Base-by-base conservation (phyloP, 1,284 basidiomycete genomes). In the Ustilago nuda region DNA sequence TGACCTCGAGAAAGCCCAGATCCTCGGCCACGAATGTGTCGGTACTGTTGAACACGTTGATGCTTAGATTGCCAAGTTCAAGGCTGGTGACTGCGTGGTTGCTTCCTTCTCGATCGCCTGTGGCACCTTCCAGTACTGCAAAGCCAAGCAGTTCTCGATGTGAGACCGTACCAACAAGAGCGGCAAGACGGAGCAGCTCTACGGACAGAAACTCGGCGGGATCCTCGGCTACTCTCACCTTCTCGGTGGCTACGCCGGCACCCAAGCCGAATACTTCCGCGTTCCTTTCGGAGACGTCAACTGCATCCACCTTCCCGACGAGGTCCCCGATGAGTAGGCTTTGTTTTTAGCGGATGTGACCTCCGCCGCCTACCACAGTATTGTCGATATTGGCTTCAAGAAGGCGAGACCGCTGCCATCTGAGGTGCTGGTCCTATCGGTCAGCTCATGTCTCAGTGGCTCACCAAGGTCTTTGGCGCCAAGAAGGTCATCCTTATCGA, bases 21-120 rank as follows among this genome's bases (percentile, higher is more conserved):
- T 78, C 19, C 62, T 82, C 8, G 82, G 82, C 45, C 81, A 84
- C 69, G 82, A 84, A 46, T 80, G 79, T 41, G 77, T 81, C 2
- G 82, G 83, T 51, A 41, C 80, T 33, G 72, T 84, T 61, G 68
- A 78, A 2, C 69, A 79, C 46, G 80, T 83, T 45, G 82, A 80
- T 48, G 52, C 69, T 3, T 52, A 58, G 13, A 70, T 83, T 12
- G 72, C 61, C 52, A 61, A 65, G n/a, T 55, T 81, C 64, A 75
- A 76, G 64, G 53, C 57, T 0, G 82, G 82, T 36, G 82, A 81
- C 57, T 74, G 79, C 27, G 83, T 82, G 12, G 78, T 93, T 13
- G 89, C 90, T 0, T 91, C 90, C 0, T 93, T 93, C 89, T 91
- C 93, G 79, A 90, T 92, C 61, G 91, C 91, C 0, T 94, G 92